These are phyloP conservation scores for Excoecaria cochinchinensis DNA, from an alignment of 345 rosid species.

Conservation along the genomic window DNA sequence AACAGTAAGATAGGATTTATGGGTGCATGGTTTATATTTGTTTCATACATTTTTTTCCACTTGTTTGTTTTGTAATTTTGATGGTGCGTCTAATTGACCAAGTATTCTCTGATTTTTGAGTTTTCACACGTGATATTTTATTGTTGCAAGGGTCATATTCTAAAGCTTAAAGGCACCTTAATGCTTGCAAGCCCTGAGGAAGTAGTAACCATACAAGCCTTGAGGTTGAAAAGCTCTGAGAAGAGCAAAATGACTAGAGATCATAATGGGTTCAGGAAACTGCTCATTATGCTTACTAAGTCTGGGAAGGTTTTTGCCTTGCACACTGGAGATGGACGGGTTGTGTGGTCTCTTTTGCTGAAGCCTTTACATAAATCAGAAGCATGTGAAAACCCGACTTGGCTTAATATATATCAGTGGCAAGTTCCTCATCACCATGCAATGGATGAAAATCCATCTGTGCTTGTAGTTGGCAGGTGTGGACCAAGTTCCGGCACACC, in stretches of 20 bases:
- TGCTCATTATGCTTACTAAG: conserved; percentile 77
- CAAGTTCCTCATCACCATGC: conserved; percentile 99
- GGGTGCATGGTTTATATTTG: background rate
- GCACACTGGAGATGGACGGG: conserved; percentile 93
- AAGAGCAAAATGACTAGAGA: conserved; percentile 96
- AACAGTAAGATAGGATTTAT: conserved; percentile 3
- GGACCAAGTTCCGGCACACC: conserved; percentile 53
- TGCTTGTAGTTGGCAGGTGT: conserved; percentile 81
- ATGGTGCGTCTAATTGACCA: background rate
- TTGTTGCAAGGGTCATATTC: conserved; percentile 69
- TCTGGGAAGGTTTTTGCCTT: conserved; percentile 86
- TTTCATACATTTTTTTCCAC: conserved; percentile 1
- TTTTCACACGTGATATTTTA: conserved; percentile 28
- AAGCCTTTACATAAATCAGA: conserved; percentile 61
- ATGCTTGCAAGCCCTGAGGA: conserved; percentile 97
- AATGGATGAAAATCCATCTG: conserved; percentile 87
- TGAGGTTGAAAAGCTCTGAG: conserved; percentile 84
- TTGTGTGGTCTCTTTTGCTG: conserved; percentile 87
- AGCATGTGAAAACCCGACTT: conserved; percentile 52
- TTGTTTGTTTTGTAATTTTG: background rate
- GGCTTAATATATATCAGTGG: conserved; percentile 77
- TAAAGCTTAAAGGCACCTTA: conserved; percentile 90
- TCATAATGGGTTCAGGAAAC: conserved; percentile 95
- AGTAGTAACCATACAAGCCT: conserved; percentile 73
- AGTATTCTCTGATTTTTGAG: conserved; percentile 8